Percentiles rank a stretch among this genome's conserved stretches.
Evolutionary conservation across 2,329 filamentous ascomycete genomes (phyloP).

Genomic region (Alternaria solani): DNA sequence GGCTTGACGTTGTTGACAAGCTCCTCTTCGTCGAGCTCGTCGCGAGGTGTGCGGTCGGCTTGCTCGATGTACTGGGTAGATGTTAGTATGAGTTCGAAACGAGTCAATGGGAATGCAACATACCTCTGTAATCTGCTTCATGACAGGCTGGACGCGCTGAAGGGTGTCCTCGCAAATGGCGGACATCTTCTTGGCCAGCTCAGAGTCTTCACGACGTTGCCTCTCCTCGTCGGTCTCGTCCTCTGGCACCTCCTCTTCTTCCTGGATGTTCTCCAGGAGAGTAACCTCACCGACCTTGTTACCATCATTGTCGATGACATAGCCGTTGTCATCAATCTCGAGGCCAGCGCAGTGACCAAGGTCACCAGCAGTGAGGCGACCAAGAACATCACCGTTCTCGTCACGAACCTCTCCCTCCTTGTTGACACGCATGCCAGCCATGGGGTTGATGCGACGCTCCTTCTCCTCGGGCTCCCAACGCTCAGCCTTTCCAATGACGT

Average conservation of each 20-base stretch:
- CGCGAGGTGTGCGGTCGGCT: slow-evolving; percentile 80
- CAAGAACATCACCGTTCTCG: slow-evolving; percentile 60
- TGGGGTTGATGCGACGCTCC: slow-evolving; percentile 65
- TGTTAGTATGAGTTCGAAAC: slow-evolving; percentile 33
- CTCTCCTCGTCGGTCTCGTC: slow-evolving; percentile 58
- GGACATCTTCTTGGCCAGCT: slow-evolving; percentile 80
- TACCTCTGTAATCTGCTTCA: slow-evolving; percentile 84
- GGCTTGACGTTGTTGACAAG: slow-evolving; percentile 87
- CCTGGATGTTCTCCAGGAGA: slow-evolving; percentile 67
- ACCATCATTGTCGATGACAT: slow-evolving; percentile 63
- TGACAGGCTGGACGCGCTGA: slow-evolving; percentile 83
- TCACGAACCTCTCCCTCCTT: slow-evolving; percentile 63
- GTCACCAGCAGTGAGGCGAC: slow-evolving; percentile 60
- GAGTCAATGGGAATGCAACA: slow-evolving; percentile 31
- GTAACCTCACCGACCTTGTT: slow-evolving; percentile 71
- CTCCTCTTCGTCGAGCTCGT: slow-evolving; percentile 89
- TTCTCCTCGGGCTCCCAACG: slow-evolving; percentile 63
- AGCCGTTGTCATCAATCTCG: slow-evolving; percentile 62
- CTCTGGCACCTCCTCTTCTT: slow-evolving; percentile 63
- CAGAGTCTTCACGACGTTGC: slow-evolving; percentile 68
- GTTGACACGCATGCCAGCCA: slow-evolving; percentile 64
- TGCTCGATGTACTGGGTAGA: slow-evolving; percentile 73
- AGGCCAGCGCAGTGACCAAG: slow-evolving; percentile 62
- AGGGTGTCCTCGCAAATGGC: slow-evolving; percentile 78
- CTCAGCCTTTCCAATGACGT: slow-evolving; percentile 61